Percentiles rank a stretch among this genome's conserved stretches.
These are phyloP conservation scores for Mycothermus thermophilus DNA, from an alignment of 495 filamentous ascomycete genomes.

Conservation along the genomic window DNA sequence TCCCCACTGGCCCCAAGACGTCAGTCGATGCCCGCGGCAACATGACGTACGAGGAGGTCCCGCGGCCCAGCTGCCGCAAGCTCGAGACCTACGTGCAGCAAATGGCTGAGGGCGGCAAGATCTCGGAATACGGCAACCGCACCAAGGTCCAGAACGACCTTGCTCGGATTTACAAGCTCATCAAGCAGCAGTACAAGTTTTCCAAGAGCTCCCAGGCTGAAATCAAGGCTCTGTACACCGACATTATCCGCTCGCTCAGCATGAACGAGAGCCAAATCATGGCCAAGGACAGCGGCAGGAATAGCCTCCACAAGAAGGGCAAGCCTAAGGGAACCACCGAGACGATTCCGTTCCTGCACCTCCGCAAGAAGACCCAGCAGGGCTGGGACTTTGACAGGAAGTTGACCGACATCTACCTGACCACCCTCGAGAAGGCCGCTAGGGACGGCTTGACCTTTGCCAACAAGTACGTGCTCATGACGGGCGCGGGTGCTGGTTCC, in stretches of 20 bases:
- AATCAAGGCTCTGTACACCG: constrained; percentile 86
- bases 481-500: constrained; percentile 91
- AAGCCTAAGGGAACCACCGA: constrained; percentile 83
- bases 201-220: constrained; percentile 89
- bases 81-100: constrained; percentile 97
- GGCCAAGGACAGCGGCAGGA: constrained; percentile 57
- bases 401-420: constrained; percentile 80
- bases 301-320: constrained; percentile 48
- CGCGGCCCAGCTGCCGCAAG: constrained; percentile 84
- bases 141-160: constrained; percentile 96
- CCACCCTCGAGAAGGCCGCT: constrained; percentile 80
- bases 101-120: constrained; percentile 96
- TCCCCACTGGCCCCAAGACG: constrained; percentile 84
- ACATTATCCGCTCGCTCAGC: constrained; percentile 77
- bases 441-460: constrained; percentile 77
- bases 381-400: constrained; percentile 99
- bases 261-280: constrained; percentile 99
- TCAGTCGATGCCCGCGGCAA: constrained; percentile 81
- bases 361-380: constrained; percentile 86
- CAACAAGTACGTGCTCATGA: constrained; percentile 96
- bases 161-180: constrained; percentile 87
- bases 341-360: constrained; percentile 93
- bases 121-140: constrained; percentile 95
- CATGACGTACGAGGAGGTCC: constrained; percentile 75
- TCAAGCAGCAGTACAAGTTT: constrained; percentile 90